These are phyloP conservation scores for Vararia minispora DNA, from an alignment of 768 basidiomycete species.

Conservation along the genomic window DNA sequence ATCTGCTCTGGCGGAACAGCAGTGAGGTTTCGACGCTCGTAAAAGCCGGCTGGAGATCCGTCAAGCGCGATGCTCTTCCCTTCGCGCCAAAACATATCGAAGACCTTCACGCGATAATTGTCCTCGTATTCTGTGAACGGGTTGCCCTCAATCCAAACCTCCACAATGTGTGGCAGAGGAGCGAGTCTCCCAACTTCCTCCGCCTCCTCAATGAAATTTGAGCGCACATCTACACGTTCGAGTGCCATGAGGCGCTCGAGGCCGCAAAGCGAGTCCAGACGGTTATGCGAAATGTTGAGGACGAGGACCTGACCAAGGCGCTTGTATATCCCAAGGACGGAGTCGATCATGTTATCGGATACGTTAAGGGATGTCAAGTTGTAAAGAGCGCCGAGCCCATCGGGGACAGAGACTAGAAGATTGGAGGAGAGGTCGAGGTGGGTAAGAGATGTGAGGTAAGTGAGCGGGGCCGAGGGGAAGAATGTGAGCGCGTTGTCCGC, in stretches of 20 bases:
- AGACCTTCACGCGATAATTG: conserved; percentile 67
- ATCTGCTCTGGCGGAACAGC: conserved; percentile 39
- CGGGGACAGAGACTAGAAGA: conserved; percentile 78
- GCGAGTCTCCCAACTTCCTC: conserved; percentile 80
- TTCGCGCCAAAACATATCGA: conserved; percentile 78
- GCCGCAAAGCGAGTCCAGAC: conserved; percentile 91
- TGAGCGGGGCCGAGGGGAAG: conserved; percentile 55
- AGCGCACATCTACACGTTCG: conserved; percentile 74
- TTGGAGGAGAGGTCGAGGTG: conserved; percentile 88
- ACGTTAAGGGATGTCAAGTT: conserved; percentile 88
- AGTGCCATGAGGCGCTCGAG: conserved; percentile 82
- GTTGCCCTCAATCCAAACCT: conserved; percentile 82
- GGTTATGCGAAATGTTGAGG: conserved; percentile 76
- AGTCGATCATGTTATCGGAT: conserved; percentile 96
- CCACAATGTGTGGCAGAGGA: conserved; percentile 62
- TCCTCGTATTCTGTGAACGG: conserved; percentile 62
- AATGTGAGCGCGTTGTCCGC: conserved; percentile 76
- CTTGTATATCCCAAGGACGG: conserved; percentile 79
- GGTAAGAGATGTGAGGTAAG: conserved; percentile 60
- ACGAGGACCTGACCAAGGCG: conserved; percentile 66
- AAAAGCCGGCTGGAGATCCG: conserved; percentile 55
- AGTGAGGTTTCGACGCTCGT: conserved; percentile 54
- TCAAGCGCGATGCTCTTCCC: conserved; percentile 72
- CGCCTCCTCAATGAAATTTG: conserved; percentile 71
- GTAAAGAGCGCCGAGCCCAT: conserved; percentile 60